These are phyloP conservation scores for Coniochaeta sp. DNA, from an alignment of 2,329 filamentous ascomycete genomes.

Conservation along the genomic window DNA sequence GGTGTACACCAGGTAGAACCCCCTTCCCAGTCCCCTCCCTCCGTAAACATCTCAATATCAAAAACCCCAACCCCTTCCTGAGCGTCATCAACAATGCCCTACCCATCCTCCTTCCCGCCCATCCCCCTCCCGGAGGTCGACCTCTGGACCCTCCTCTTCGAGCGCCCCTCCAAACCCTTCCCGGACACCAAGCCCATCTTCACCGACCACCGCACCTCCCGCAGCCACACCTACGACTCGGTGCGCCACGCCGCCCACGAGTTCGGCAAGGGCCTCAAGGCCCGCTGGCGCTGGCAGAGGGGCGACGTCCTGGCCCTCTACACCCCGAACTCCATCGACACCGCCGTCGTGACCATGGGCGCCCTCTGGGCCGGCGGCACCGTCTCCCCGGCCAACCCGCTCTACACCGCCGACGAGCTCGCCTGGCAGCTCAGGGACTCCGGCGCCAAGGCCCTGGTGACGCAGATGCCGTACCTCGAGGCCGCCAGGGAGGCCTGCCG, in stretches of 20 bases:
- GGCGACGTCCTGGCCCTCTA: conserved; percentile 79
- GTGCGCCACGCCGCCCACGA: conserved; percentile 57
- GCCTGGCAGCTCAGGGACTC: conserved; percentile 78
- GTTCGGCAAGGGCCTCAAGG: conserved; percentile 76
- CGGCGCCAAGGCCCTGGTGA: conserved; percentile 65
- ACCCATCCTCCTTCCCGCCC: conserved; percentile 55
- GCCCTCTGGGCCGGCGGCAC: conserved; percentile 76
- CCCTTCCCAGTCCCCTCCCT: too few relatives aligned
- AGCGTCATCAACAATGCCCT: conserved; percentile 51
- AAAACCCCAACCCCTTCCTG: too few relatives aligned
- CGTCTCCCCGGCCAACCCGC: conserved; percentile 79
- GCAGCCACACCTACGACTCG: conserved; percentile 62
- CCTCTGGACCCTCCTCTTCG: conserved; percentile 73
- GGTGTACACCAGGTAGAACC: too few relatives aligned
- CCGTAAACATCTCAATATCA: too few relatives aligned
- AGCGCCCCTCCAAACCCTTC: conserved; percentile 56
- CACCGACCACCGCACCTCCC: conserved; percentile 62
- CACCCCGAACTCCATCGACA: conserved; percentile 82
- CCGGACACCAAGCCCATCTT: conserved; percentile 75
- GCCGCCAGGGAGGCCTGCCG: conserved; percentile 61
- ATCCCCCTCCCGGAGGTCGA: conserved; percentile 68
- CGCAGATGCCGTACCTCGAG: conserved; percentile 60
- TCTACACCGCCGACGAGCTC: conserved; percentile 77
- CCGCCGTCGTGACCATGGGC: conserved; percentile 68
- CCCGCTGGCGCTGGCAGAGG: conserved; percentile 69